Evolutionary conservation across 129 eudicot genomes (phyloP).

Genomic region (Centella asiatica): DNA sequence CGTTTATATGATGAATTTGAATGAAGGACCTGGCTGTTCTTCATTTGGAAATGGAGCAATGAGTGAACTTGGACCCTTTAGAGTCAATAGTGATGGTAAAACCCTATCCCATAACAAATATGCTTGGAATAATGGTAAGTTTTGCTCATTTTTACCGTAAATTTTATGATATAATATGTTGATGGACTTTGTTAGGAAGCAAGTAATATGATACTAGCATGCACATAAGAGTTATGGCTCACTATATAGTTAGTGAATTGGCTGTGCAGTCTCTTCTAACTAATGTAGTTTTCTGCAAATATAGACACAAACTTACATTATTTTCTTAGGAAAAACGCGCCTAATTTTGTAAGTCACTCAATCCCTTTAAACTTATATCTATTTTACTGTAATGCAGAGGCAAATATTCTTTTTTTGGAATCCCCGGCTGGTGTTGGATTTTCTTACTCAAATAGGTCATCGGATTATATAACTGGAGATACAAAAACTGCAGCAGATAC

Average conservation of each 20-base stretch:
- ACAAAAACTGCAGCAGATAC: slow-evolving; percentile 43
- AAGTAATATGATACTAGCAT: not conserved
- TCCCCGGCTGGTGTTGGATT: slow-evolving; percentile 60
- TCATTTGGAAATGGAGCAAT: slow-evolving; percentile 28
- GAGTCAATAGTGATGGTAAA: slow-evolving; percentile 39
- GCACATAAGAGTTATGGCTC: too few relatives aligned
- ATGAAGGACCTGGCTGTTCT: slow-evolving; percentile 10
- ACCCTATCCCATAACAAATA: slow-evolving; percentile 31
- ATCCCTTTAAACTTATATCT: not conserved
- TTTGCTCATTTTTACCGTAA: not conserved
- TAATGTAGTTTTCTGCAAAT: too few relatives aligned
- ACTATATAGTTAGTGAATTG: too few relatives aligned
- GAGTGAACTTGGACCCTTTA: slow-evolving; percentile 41
- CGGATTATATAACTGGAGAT: slow-evolving; percentile 40
- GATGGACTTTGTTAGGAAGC: not conserved
- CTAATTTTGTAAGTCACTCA: too few relatives aligned
- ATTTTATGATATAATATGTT: not conserved
- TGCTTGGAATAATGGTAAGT: slow-evolving; percentile 47
- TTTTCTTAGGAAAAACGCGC: too few relatives aligned
- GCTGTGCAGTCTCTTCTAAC: too few relatives aligned
- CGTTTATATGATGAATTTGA: not conserved
- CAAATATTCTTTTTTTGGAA: slow-evolving; percentile 49
- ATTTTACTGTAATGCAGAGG: slow-evolving; percentile 18
- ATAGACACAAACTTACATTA: too few relatives aligned
- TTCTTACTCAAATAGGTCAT: slow-evolving; percentile 41